These are phyloP conservation scores for Miamiensis avidus DNA, from an alignment of 169 alveolate species.

Conservation along the genomic window DNA sequence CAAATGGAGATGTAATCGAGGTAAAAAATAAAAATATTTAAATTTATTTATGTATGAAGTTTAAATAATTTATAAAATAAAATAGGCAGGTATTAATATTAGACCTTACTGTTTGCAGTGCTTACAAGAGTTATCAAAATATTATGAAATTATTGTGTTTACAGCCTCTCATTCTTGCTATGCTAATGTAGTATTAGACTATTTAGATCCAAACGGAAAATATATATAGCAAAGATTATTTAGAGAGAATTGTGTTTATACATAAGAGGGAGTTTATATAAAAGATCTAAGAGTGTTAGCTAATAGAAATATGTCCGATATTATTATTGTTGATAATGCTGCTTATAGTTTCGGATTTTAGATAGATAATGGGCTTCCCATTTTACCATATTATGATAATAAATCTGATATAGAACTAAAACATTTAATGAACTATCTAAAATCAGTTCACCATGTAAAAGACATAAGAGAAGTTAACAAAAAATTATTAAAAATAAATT, in stretches of 20 bases:
- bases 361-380: slow-evolving; percentile 82
- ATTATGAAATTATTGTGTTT: slow-evolving; percentile 57
- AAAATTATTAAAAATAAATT: slow-evolving; percentile 29
- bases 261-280: slow-evolving; percentile 75
- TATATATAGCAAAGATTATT: slow-evolving; percentile 65
- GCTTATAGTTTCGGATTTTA: slow-evolving; percentile 79
- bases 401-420: slow-evolving; percentile 72
- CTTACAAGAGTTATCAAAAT: slow-evolving; percentile 55
- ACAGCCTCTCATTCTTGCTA: slow-evolving; percentile 70
- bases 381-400: slow-evolving; percentile 77
- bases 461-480: slow-evolving; percentile 51
- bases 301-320: slow-evolving; percentile 68
- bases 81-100: slow-evolving; percentile 72
- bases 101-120: slow-evolving; percentile 73
- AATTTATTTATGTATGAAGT: background rate
- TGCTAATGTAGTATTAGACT: slow-evolving; percentile 62
- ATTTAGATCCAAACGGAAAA: slow-evolving; percentile 52
- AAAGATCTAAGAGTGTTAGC: slow-evolving; percentile 82
- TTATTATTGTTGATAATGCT: slow-evolving; percentile 82
- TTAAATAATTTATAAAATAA: background rate
- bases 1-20: slow-evolving; percentile 65
- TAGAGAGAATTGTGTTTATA: slow-evolving; percentile 67
- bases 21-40: slow-evolving; percentile 30
- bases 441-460: slow-evolving; percentile 46
- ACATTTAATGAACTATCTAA: slow-evolving; percentile 55